phyloP scores from a whole-genome alignment of 2,329 filamentous ascomycete genomes.

The Colletotrichum scovillei region DNA sequence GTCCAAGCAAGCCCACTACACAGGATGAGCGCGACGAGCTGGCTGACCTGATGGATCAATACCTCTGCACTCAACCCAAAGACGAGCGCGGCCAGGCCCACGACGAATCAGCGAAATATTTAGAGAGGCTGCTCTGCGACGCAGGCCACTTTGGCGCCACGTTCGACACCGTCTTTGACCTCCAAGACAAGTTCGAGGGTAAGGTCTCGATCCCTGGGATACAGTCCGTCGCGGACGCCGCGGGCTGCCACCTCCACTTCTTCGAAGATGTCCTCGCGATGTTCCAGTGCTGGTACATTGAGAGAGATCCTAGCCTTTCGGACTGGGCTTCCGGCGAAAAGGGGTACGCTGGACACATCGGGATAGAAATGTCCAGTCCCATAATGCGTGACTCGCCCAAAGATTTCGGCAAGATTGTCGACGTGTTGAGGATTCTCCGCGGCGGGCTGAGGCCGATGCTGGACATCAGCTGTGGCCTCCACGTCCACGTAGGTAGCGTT shows the following conservation, averaged over 20 bases:
- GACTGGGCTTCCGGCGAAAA: not conserved
- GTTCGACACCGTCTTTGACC: not conserved
- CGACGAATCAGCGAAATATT: not conserved
- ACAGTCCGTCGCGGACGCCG: not conserved
- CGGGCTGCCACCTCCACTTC: not conserved
- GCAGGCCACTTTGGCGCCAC: conserved; percentile 1
- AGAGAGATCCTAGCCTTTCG: conserved; percentile 10
- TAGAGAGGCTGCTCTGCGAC: not conserved
- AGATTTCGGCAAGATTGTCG: not conserved
- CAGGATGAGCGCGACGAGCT: not conserved
- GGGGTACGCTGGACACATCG: conserved; percentile 18
- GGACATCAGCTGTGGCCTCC: conserved; percentile 4
- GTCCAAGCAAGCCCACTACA: not conserved
- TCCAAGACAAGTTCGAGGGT: not conserved
- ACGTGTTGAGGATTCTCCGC: conserved; percentile 13
- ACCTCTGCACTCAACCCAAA: not conserved
- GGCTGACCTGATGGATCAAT: not conserved
- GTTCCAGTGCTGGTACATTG: conserved; percentile 18
- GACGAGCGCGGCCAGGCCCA: not conserved
- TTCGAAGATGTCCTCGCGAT: not conserved
- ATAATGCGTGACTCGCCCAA: not conserved
- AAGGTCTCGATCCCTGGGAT: not conserved
- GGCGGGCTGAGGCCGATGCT: conserved; percentile 4
- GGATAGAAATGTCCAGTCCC: conserved; percentile 22
- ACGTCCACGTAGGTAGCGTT: conserved; percentile 24